These are phyloP conservation scores for Plasmodium gaboni DNA, from an alignment of 169 alveolate genomes.

Conservation along the genomic window DNA sequence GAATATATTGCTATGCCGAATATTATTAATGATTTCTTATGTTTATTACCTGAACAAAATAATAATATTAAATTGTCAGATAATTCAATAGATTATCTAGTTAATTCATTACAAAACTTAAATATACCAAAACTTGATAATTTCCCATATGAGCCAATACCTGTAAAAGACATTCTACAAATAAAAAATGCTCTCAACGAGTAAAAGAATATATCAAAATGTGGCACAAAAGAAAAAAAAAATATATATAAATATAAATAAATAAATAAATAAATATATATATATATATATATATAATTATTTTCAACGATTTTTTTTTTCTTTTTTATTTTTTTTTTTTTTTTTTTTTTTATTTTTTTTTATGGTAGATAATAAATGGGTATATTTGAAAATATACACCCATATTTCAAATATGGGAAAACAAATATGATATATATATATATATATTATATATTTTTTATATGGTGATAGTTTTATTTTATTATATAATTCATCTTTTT, in stretches of 20 bases:
- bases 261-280: background rate
- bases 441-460: too few relatives aligned
- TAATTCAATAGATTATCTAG: constrained; percentile 63
- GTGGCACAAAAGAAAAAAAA: background rate
- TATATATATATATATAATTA: background rate
- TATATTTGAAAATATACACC: too few relatives aligned
- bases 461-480: too few relatives aligned
- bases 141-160: constrained; percentile 74
- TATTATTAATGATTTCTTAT: constrained; percentile 65
- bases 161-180: constrained; percentile 63
- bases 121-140: constrained; percentile 33
- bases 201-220: background rate
- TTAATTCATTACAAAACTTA: constrained; percentile 49
- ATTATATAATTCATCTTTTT: too few relatives aligned
- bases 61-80: constrained; percentile 40
- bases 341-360: too few relatives aligned
- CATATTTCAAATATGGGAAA: too few relatives aligned
- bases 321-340: too few relatives aligned
- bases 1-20: constrained; percentile 66
- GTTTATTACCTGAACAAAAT: constrained; percentile 70
- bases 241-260: background rate
- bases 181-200: constrained; percentile 33
- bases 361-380: too few relatives aligned
- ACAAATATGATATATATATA: too few relatives aligned
- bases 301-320: too few relatives aligned